A percentile compares a stretch with the other conserved stretches of the same genome.
Conservation (phyloP, 192 early-diverging fungal species). For the Rhizoclosmatium globosum region DNA sequence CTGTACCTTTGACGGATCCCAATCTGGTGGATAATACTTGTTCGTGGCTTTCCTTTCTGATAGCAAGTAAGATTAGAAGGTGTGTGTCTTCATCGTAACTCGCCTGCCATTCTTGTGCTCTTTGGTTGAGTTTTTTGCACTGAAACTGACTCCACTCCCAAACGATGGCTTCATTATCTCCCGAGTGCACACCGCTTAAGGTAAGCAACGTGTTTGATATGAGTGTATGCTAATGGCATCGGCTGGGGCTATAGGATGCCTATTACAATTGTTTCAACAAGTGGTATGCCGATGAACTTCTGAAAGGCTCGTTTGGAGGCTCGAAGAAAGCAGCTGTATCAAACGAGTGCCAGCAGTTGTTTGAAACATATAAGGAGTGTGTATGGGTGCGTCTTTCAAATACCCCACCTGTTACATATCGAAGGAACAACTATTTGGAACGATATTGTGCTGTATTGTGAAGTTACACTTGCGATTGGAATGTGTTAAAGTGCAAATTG, state of each 20-base stretch:
- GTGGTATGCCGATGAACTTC: conserved; percentile 95
- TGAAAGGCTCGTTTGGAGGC: conserved; percentile 75
- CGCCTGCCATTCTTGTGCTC: conserved; percentile 2
- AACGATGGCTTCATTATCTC: conserved; percentile 43
- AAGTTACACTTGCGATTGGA: no score
- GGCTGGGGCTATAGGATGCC: conserved; percentile 51
- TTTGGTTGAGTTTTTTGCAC: background rate
- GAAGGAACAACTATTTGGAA: no score
- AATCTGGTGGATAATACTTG: conserved; percentile 81
- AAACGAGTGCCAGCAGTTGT: conserved; percentile 83
- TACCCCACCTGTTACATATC: background rate
- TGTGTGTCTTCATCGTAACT: background rate
- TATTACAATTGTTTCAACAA: conserved; percentile 94
- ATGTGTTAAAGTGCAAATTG: no score
- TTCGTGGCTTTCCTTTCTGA: conserved; percentile 54
- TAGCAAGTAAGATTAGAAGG: no score
- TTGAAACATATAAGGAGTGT: conserved; percentile 84
- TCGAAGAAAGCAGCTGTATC: conserved; percentile 40
- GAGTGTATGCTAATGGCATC: background rate
- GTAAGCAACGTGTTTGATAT: background rate
- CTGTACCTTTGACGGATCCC: conserved; percentile 85
- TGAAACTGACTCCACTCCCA: background rate
- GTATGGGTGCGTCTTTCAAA: conserved; percentile 65
- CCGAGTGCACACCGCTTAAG: conserved; percentile 55
- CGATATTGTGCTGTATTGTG: no score